These are phyloP conservation scores for Seiridium unicorne DNA, from an alignment of 2,329 filamentous ascomycete genomes.

Conservation along the genomic window DNA sequence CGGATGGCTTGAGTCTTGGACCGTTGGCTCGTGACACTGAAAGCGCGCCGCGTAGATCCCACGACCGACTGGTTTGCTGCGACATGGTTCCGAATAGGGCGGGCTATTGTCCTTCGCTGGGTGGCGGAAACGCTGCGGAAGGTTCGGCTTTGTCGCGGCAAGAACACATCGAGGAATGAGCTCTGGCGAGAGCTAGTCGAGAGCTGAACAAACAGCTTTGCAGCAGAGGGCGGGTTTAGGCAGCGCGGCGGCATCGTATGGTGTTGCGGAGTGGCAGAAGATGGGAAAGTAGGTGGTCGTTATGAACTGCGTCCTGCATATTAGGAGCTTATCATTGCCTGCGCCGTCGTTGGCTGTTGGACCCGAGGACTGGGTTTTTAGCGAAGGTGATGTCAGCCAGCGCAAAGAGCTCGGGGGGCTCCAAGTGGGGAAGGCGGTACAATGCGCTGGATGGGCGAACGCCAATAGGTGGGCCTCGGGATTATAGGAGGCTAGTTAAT, in stretches of 20 bases:
- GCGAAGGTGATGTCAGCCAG: background rate
- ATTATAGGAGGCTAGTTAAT: no score
- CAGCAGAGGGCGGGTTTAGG: background rate
- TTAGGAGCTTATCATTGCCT: background rate
- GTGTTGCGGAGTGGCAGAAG: background rate
- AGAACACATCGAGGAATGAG: constrained; percentile 4
- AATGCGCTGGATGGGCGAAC: no score
- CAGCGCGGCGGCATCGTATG: background rate
- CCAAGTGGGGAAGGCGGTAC: no score
- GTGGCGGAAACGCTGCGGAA: background rate
- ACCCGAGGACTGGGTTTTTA: background rate
- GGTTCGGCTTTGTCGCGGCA: background rate
- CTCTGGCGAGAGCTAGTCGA: background rate
- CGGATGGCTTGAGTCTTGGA: constrained; percentile 48
- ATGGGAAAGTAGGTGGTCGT: background rate
- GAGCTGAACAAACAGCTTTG: constrained; percentile 9
- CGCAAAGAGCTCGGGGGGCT: no score
- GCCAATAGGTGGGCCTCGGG: no score
- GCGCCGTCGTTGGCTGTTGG: background rate
- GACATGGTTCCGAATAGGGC: background rate
- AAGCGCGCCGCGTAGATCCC: background rate
- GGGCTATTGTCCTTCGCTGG: background rate
- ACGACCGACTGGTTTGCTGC: background rate
- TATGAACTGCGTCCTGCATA: background rate
- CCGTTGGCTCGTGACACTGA: constrained; percentile 10